Evolutionary conservation across 495 filamentous ascomycete genomes (phyloP), one percentile per base, ranked within the genome.

Genomic region (Apodospora peruviana): DNA sequence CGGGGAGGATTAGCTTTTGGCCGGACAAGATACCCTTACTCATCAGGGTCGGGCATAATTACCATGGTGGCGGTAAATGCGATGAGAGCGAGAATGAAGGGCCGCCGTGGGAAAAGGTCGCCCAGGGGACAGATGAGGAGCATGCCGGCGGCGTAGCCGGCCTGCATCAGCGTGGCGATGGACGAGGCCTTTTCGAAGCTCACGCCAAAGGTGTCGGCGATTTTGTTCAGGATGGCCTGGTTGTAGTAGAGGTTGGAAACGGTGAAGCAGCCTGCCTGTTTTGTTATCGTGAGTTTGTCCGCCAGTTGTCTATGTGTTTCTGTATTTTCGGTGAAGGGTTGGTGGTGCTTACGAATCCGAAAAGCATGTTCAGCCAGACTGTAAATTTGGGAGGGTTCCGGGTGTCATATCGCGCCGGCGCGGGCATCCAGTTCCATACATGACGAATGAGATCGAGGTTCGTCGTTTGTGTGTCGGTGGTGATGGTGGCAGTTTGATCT

Each of bases 61-160:
- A 83, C 82, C 68, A 88, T 52, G 1, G 77, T 75, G 0, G 86
- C 79, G 4, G 88, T 89, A 34, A 85, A 71, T 27, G 77, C 71
- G 0, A 89, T 80, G 19, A 91, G 61, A 1, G 64, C 57, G 5
- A 91, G 63, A 29, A 90, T 84, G 55, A 90, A 87, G 1, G 80
- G 77, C 50, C 88, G 70, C 37, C 88, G 71, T 4, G 74, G 72
- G 7, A 94, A 73, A 40, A 91, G 67, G 58, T 94, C 88, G 0
- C 87, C 88, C 14, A 91, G 60, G 0, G 88, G 88, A 64, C 88
- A 90, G 32, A 94, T 64, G 45, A 91, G 79, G 12, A 91, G 65
- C 43, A 94, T 53, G 2, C 88, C 88, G 1, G 69, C 71, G 4
- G 86, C 86, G 67, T 94, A 94, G 4, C 88, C 88, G 4, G 85